Evolutionary conservation across 495 filamentous ascomycete species (phyloP).

Genomic region (Penicillium roqueforti): DNA sequence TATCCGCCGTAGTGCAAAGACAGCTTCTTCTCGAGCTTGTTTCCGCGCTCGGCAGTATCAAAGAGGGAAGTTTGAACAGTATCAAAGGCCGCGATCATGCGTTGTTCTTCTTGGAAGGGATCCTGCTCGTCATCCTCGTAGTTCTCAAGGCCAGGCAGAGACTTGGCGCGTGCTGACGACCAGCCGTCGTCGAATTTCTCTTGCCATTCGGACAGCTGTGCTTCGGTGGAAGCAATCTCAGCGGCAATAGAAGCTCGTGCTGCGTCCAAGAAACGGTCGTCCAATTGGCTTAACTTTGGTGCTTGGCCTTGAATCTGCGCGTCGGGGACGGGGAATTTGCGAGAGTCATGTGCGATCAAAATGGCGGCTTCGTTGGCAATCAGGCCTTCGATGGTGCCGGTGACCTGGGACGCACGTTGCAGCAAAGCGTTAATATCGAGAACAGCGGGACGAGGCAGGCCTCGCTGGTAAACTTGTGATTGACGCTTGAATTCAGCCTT

Average conservation of each 20-base stretch:
- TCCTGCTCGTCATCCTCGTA: constrained; percentile 64
- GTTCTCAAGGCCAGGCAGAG: constrained; percentile 69
- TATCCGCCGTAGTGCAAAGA: constrained; percentile 83
- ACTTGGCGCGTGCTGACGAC: constrained; percentile 56
- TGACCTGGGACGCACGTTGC: constrained; percentile 49
- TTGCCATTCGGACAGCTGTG: constrained; percentile 50
- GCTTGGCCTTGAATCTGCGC: constrained; percentile 59
- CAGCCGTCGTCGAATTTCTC: constrained; percentile 61
- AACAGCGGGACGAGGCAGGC: constrained; percentile 69
- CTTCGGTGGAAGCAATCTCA: constrained; percentile 52
- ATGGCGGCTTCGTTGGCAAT: constrained; percentile 73
- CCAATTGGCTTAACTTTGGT: constrained; percentile 57
- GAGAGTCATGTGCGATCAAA: constrained; percentile 76
- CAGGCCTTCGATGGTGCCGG: constrained; percentile 53
- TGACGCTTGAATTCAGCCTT: constrained; percentile 74
- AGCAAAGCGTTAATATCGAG: constrained; percentile 69
- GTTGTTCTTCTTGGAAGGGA: constrained; percentile 44
- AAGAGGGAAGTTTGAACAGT: constrained; percentile 66
- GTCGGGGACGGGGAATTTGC: constrained; percentile 65
- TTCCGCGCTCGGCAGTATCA: constrained; percentile 68
- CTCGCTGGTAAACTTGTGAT: constrained; percentile 83
- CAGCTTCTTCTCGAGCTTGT: constrained; percentile 93
- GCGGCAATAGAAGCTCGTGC: constrained; percentile 73
- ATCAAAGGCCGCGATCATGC: constrained; percentile 41
- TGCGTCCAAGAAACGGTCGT: constrained; percentile 65